These are phyloP conservation scores for Ormosia emarginata DNA, from an alignment of 306 rosid species.

Conservation along the genomic window DNA sequence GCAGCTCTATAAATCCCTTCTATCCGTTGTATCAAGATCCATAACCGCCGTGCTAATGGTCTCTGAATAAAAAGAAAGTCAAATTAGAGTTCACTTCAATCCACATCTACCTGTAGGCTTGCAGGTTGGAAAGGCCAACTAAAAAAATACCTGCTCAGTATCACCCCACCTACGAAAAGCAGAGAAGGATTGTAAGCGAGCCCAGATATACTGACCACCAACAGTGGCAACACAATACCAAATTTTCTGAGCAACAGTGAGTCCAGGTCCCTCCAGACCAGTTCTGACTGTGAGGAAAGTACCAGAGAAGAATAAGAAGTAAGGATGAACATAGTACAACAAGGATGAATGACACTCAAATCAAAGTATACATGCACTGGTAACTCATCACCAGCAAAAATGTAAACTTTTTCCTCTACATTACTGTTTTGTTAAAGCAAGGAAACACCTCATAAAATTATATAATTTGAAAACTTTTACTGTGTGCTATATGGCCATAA, in stretches of 20 bases:
- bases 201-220: slow-evolving; percentile 97
- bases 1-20: slow-evolving; percentile 97
- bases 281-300: slow-evolving; percentile 70
- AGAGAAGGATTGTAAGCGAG: slow-evolving; percentile 90
- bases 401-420: not conserved
- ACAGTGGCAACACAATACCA: slow-evolving; percentile 94
- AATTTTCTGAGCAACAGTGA: slow-evolving; percentile 81
- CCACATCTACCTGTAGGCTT: not conserved
- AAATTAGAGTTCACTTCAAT: slow-evolving; percentile 18
- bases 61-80: slow-evolving; percentile 55
- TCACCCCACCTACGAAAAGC: slow-evolving; percentile 99
- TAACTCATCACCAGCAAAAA: not conserved
- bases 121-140: not conserved
- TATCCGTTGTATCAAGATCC: slow-evolving; percentile 78
- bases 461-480: not conserved
- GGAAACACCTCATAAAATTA: not conserved
- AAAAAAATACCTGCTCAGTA: slow-evolving; percentile 82
- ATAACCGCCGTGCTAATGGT: slow-evolving; percentile 72
- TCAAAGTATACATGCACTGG: not conserved
- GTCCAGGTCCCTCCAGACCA: slow-evolving; percentile 98
- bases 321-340: not conserved
- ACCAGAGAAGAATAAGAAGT: slow-evolving; percentile 17
- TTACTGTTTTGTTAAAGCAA: not conserved
- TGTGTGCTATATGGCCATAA: not conserved
- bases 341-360: not conserved